phyloP scores from a whole-genome alignment of 2,329 filamentous ascomycete genomes.

The Stagonosporopsis vannaccii region DNA sequence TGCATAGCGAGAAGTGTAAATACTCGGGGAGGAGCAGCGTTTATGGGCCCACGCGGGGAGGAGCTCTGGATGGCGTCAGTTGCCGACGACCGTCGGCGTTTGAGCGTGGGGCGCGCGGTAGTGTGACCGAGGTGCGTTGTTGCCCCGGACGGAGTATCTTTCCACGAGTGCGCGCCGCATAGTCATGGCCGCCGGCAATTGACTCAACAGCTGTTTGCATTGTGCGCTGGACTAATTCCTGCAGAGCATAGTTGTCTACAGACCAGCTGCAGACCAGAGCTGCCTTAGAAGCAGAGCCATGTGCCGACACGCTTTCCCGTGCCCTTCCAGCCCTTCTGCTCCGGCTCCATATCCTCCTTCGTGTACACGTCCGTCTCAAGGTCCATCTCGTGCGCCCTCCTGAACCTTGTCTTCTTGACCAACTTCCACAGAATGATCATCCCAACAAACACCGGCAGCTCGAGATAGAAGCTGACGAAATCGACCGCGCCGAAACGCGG shows the following conservation, averaged over 20 bases:
- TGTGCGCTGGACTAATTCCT: neutral
- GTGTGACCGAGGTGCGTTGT: slow-evolving; percentile 4
- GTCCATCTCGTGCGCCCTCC: slow-evolving; percentile 37
- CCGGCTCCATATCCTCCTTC: slow-evolving; percentile 39
- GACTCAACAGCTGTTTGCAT: neutral
- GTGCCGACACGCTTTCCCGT: slow-evolving; percentile 35
- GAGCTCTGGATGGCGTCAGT: slow-evolving; percentile 12
- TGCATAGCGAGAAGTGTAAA: slow-evolving; percentile 5
- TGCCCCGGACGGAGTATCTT: slow-evolving; percentile 10
- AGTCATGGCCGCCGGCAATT: neutral
- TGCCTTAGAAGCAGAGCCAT: slow-evolving; percentile 37
- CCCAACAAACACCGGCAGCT: slow-evolving; percentile 41
- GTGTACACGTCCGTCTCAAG: slow-evolving; percentile 43
- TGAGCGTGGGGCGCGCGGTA: slow-evolving; percentile 14
- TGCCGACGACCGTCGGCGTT: slow-evolving; percentile 17
- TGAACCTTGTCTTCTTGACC: slow-evolving; percentile 39
- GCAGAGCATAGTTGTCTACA: neutral
- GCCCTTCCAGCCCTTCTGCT: slow-evolving; percentile 29
- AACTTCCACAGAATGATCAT: slow-evolving; percentile 43
- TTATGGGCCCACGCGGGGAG: slow-evolving; percentile 9
- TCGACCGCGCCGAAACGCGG: slow-evolving; percentile 52
- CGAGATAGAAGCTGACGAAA: slow-evolving; percentile 60
- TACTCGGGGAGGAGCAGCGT: neutral
- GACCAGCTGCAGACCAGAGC: neutral
- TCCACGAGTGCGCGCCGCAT: slow-evolving; percentile 7